Evolutionary conservation across 2,329 filamentous ascomycete genomes (phyloP), one percentile per base, ranked within the genome.

Genomic region (Tolypocladium cylindrosporum): DNA sequence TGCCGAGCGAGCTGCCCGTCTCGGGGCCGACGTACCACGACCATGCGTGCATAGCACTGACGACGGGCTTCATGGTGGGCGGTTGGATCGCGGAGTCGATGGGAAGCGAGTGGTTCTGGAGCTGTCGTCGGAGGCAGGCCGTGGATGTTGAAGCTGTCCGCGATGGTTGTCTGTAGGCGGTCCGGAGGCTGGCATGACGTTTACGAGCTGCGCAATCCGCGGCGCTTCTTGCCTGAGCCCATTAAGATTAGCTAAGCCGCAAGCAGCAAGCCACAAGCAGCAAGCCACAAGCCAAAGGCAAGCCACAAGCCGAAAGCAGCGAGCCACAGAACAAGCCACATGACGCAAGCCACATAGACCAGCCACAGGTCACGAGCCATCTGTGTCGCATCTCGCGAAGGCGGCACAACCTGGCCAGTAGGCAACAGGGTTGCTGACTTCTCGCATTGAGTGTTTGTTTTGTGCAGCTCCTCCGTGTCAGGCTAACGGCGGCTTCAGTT

Each of bases 31-130:
- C 85, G 70, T 79, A 97, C 92, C 92, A 96, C 79, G 87, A 90
- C 91, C 92, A 97, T 69, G 92, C 93, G 78, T 96, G 92, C 78
- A 92, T 83, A 65, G 91, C 87, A 71, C 90, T 89, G 67, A 97
- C 90, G 71, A 97, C 80, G 66, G 93, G 92, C 87, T 97, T 97
- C 92, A 97, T 97, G 70, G 69, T 84, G 78, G 74, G 58, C 59
- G 52, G 42, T 45, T 24, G 24, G 10, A 53, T 36, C 11, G 59
- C 59, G 39, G 45, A 31, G 6, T 27, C 31, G 31, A 37, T 31
- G 21, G 48, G 31, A n/a, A 52, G 19, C 48, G 48, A 37, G 48
- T 14, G 48, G 9, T 52, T 52, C 48, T 21, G 31, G 16, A 21
- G 48, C 31, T 21, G 48, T 13, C 19, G 16, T 52, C 19, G 34